Percentiles rank a stretch among this genome's conserved stretches.
Evolutionary conservation across 139 green algal genomes (phyloP).

Genomic region (Haematococcus lacustris): DNA sequence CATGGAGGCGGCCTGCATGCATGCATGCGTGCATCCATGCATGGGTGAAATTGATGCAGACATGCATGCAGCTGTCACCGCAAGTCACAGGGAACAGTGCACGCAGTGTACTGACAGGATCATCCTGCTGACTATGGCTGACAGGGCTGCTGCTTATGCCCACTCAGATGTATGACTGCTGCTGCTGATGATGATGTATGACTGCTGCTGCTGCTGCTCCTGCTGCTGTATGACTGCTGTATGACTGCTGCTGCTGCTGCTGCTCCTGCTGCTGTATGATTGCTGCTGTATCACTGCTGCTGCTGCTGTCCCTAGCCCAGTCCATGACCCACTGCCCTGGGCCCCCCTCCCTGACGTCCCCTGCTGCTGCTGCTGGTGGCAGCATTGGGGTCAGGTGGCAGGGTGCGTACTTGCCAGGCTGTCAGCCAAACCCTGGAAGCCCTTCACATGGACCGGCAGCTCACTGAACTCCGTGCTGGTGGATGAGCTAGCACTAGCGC

Average conservation of each 20-base stretch:
- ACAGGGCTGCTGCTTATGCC: no score
- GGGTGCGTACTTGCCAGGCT: constrained; percentile 22
- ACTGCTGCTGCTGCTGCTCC: no score
- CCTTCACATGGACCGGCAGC: constrained; percentile 72
- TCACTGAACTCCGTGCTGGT: constrained; percentile 73
- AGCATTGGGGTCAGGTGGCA: not conserved
- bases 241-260: no score
- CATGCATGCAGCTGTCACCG: not conserved
- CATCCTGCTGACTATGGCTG: no score
- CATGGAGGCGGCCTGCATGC: constrained; percentile 40
- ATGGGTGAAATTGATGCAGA: no score
- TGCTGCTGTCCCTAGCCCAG: not conserved
- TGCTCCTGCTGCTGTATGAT: no score
- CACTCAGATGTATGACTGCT: no score
- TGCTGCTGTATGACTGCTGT: no score
- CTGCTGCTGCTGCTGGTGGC: not conserved
- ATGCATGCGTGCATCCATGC: not conserved
- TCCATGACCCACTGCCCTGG: not conserved
- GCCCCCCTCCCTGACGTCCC: not conserved
- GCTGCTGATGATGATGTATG: no score
- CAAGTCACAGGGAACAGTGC: not conserved
- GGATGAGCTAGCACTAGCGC: constrained; percentile 30
- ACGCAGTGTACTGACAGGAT: no score
- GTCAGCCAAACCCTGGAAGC: constrained; percentile 21
- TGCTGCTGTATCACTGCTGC: no score